Percentiles rank a stretch among this genome's conserved stretches.
Evolutionary conservation across 129 eudicot genomes (phyloP).

Genomic region (Saussurea involucrata): DNA sequence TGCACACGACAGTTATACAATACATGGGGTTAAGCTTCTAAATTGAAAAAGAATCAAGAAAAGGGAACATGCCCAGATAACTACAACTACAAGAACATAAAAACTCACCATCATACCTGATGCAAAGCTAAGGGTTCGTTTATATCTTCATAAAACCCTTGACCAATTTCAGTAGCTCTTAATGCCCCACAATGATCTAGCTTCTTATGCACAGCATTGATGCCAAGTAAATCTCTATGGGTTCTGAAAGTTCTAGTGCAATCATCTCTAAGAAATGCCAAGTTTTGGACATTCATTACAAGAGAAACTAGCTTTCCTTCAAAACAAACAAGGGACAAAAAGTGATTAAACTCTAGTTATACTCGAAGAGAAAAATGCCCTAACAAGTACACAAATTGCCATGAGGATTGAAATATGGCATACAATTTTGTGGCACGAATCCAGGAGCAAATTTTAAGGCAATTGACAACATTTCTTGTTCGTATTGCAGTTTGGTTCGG

Average conservation of each 20-base stretch:
- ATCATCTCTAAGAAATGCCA: not conserved
- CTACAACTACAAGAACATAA: not conserved
- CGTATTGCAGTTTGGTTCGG: not conserved
- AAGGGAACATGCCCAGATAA: not conserved
- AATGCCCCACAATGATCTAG: not conserved
- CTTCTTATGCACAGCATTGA: constrained; percentile 12
- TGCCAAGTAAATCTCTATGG: constrained; percentile 8
- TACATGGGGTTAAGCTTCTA: not conserved
- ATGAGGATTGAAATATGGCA: not conserved
- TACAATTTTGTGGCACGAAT: not conserved
- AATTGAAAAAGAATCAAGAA: not conserved
- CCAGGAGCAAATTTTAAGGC: not conserved
- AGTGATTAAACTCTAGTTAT: not conserved
- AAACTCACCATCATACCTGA: constrained; percentile 49
- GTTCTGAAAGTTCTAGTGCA: not conserved
- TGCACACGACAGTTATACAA: not conserved
- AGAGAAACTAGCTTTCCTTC: constrained; percentile 37
- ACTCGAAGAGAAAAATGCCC: not conserved
- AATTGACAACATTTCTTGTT: not conserved
- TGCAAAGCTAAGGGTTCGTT: constrained; percentile 17
- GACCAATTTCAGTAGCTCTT: constrained; percentile 1
- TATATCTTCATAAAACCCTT: not conserved
- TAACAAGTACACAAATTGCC: not conserved
- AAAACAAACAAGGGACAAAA: not conserved
- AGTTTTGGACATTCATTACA: constrained; percentile 17